Evolutionary conservation across 208 protist species (phyloP), one percentile per base, ranked within the genome.

Genomic region (Acanthamoeba sp.): DNA sequence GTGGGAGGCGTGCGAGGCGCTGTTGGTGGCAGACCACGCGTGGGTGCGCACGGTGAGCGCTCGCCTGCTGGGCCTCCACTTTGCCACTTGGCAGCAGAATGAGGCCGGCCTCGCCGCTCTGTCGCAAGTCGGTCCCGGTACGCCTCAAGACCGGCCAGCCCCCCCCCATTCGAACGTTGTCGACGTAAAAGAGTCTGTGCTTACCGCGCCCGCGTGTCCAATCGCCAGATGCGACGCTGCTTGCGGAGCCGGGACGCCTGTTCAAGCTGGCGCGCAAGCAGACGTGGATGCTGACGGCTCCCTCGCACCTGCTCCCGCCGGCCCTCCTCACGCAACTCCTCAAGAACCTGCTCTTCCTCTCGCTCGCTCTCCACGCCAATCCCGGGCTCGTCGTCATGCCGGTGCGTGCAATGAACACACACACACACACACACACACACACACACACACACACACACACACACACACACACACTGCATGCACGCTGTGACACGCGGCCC

Each of bases 341-440:
- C 59, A 91, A 91, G 84, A 91, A 91, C 59, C 84, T 91, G 2
- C 42, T 91, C 32, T 91, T 91, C 84, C 84, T 91, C 50, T 91
- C 84, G 2, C 50, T 91, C 38, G 59, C 84, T 14, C 36, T 91
- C 36, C 59, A 91, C 29, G 59, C 84, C 84, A 91, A 91, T 32
- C 84, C 71, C 18, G 32, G 71, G 1, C 71, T 80, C 32, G 38
- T 80, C 18, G 71, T 80, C 38, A 27, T 80, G 18, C 32, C 40
- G 71, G 71, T 80, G 27, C 71, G 16, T 20, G 0, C 14, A 36
- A 7, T 10, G 0, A 7, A 69, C 62, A n/a, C 55, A 59, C 55
- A 6, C 52, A 57, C 52, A 57, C 52, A 12, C 18, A 14, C 42
- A 3, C 50, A 29, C 14, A 36, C 29, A 2, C 29, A 3, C 24